These are phyloP conservation scores for Hyphopichia wangnamkhiaoensis DNA, from an alignment of 1,139 yeast species.

Conservation along the genomic window DNA sequence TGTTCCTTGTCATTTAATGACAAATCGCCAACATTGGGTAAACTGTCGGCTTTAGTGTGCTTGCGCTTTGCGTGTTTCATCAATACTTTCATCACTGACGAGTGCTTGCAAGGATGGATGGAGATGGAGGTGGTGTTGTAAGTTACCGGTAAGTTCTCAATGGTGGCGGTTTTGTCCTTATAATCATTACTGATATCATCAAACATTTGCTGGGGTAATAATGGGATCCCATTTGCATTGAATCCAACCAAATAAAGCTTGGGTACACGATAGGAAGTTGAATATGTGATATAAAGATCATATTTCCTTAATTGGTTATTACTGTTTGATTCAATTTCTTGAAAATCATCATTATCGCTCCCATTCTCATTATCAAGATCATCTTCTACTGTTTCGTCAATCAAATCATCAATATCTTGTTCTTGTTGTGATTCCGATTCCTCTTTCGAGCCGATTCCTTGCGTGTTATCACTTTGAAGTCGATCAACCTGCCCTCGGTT, in stretches of 20 bases:
- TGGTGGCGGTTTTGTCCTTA: constrained; percentile 93
- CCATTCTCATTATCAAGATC: constrained; percentile 31
- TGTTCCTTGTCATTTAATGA: constrained; percentile 44
- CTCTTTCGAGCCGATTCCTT: too few relatives aligned
- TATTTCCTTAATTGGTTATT: constrained; percentile 61
- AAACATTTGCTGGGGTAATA: constrained; percentile 88
- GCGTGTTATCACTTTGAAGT: constrained; percentile 15
- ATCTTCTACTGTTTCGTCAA: constrained; percentile 37
- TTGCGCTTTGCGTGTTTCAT: constrained; percentile 54
- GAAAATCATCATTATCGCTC: constrained; percentile 33
- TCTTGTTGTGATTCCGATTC: neutral
- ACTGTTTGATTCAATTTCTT: constrained; percentile 31
- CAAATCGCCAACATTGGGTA: constrained; percentile 36
- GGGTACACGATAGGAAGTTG: constrained; percentile 95
- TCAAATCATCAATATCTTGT: constrained; percentile 41
- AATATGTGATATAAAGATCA: constrained; percentile 86
- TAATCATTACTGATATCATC: constrained; percentile 92
- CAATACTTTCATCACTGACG: constrained; percentile 88
- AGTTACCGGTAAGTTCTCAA: constrained; percentile 86
- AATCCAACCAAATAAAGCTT: constrained; percentile 91
- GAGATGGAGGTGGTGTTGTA: constrained; percentile 80
- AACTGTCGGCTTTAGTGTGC: constrained; percentile 12
- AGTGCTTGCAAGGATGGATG: constrained; percentile 95
- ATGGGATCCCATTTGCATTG: constrained; percentile 78
- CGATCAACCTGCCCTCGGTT: constrained; percentile 14